These are phyloP conservation scores for Neurospora sp. DNA, from an alignment of 495 filamentous ascomycete species.

Conservation along the genomic window DNA sequence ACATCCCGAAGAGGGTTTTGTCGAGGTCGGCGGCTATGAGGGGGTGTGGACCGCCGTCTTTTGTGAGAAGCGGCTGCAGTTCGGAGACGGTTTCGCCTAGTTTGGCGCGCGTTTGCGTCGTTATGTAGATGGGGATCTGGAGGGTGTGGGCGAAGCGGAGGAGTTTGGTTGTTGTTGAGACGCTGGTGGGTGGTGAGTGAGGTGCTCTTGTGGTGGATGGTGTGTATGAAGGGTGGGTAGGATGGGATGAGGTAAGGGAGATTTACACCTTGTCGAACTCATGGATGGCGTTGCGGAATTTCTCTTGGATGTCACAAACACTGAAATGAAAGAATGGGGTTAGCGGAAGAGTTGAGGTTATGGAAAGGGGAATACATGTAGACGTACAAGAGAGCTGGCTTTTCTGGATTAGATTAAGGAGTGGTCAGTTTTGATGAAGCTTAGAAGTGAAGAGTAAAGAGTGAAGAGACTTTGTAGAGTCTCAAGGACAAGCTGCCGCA, in stretches of 20 bases:
- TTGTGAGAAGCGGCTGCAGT: constrained; percentile 30
- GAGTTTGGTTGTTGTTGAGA: constrained; percentile 45
- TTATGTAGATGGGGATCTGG: constrained; percentile 67
- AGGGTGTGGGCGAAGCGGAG: constrained; percentile 49
- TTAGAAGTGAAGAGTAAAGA: background rate
- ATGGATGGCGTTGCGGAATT: constrained; percentile 72
- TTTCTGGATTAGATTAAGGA: constrained; percentile 32
- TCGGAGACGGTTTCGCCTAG: constrained; percentile 74
- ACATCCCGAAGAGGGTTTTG: constrained; percentile 90
- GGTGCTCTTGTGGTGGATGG: background rate
- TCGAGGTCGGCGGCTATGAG: constrained; percentile 50
- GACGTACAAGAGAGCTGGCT: constrained; percentile 60
- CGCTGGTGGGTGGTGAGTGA: constrained; percentile 19
- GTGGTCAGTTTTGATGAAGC: background rate
- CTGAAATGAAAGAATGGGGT: constrained; percentile 30
- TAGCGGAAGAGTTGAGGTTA: background rate
- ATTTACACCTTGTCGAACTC: constrained; percentile 71
- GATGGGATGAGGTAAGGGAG: background rate
- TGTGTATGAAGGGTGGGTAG: background rate
- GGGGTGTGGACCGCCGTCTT: background rate
- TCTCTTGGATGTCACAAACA: constrained; percentile 93
- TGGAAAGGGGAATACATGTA: no score
- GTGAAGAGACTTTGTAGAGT: background rate
- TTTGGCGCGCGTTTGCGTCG: constrained; percentile 67
- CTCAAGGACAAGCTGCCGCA: background rate